phyloP scores from a whole-genome alignment of 495 filamentous ascomycete genomes.

The Chaetomidium leptoderma region DNA sequence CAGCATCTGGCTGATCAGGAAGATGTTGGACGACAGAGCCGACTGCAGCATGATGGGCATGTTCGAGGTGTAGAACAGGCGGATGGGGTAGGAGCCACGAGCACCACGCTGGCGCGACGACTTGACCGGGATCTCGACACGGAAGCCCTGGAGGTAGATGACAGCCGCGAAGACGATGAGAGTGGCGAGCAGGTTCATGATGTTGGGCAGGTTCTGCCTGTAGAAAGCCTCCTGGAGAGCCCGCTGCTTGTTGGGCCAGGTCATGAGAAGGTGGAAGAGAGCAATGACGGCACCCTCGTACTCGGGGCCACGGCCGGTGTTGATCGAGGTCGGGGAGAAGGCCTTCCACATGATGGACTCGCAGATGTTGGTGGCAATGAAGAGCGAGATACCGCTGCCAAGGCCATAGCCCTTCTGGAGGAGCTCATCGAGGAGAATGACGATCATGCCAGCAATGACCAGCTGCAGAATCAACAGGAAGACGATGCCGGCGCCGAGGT shows the following conservation, averaged over 20 bases:
- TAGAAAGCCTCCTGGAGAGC: conserved; percentile 98
- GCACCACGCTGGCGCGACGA: conserved; percentile 97
- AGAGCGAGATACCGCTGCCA: conserved; percentile 96
- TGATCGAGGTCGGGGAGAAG: conserved; percentile 98
- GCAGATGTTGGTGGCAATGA: conserved; percentile 99
- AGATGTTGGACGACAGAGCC: conserved; percentile 96
- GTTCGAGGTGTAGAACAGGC: conserved; percentile 83
- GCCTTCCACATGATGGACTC: conserved; percentile 99
- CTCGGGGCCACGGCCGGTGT: conserved; percentile 97
- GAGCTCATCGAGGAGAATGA: conserved; percentile 98
- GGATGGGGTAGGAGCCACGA: conserved; percentile 76
- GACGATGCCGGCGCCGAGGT: conserved; percentile 96
- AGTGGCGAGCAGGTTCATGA: conserved; percentile 97
- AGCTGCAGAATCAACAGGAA: conserved; percentile 96
- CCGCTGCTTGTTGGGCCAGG: conserved; percentile 97
- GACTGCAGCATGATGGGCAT: conserved; percentile 99
- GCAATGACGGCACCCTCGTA: conserved; percentile 99
- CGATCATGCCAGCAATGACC: conserved; percentile 92
- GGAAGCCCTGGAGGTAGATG: conserved; percentile 99
- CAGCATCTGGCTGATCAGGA: conserved; percentile 97
- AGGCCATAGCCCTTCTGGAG: conserved; percentile 99
- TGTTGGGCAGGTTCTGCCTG: conserved; percentile 98
- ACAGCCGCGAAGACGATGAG: conserved; percentile 91
- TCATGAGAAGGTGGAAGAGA: conserved; percentile 95
- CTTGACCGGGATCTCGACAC: conserved; percentile 99